These are phyloP conservation scores for Exserohilum turcica DNA, from an alignment of 2,329 filamentous ascomycete species.

Conservation along the genomic window DNA sequence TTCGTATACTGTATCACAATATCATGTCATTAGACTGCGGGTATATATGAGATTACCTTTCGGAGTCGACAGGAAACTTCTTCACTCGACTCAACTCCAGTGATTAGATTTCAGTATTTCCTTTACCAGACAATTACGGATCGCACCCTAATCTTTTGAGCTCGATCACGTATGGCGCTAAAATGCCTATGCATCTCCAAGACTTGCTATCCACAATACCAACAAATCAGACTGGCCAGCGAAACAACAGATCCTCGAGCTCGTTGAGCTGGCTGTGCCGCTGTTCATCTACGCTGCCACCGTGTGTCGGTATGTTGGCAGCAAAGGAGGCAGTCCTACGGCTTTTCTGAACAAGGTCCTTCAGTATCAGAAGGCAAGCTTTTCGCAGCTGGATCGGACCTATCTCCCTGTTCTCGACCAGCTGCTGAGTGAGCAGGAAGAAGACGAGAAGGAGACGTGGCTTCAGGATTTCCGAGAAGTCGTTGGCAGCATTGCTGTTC, in stretches of 20 bases:
- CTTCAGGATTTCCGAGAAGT: conserved; percentile 17
- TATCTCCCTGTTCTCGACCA: conserved; percentile 27
- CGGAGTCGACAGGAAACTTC: not conserved
- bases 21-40: no score
- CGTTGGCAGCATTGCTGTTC: conserved; percentile 25
- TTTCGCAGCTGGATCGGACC: conserved; percentile 23
- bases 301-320: conserved; percentile 32
- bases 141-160: not conserved
- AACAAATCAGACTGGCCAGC: conserved; percentile 8
- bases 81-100: not conserved
- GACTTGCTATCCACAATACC: no score
- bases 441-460: conserved; percentile 22
- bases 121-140: not conserved
- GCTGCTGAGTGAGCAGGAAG: conserved; percentile 39
- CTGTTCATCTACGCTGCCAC: no score
- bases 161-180: not conserved
- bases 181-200: no score
- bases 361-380: conserved; percentile 16
- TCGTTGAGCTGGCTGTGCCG: conserved; percentile 33
- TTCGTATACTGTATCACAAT: no score
- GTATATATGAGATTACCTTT: no score
- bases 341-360: conserved; percentile 21
- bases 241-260: conserved; percentile 22
- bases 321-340: conserved; percentile 16
- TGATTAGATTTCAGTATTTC: not conserved